phyloP scores from a whole-genome alignment of 805 yeast genomes.

The Sugiyamaella marilandica region DNA sequence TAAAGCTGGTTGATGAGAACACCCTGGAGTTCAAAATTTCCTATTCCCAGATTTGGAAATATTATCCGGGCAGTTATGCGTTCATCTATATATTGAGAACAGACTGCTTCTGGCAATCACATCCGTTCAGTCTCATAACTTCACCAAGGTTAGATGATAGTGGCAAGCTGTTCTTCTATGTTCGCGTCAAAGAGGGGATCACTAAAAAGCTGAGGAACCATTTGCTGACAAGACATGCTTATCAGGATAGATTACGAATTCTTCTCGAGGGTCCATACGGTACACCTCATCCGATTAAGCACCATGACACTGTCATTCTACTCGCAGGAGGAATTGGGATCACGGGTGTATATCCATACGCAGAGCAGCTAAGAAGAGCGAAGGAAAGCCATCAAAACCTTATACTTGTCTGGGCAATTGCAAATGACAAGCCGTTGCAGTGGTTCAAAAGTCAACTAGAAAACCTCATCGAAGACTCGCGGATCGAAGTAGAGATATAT shows the following conservation, averaged over 20 bases:
- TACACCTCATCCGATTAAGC: conserved; percentile 35
- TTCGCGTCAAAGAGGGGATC: conserved; percentile 19
- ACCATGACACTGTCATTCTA: conserved; percentile 37
- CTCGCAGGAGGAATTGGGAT: conserved; percentile 62
- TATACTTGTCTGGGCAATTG: conserved; percentile 57
- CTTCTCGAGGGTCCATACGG: conserved; percentile 66
- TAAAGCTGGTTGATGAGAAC: conserved; percentile 5
- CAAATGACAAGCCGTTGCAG: conserved; percentile 45
- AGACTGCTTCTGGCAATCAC: conserved; percentile 60
- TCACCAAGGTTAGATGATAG: conserved; percentile 15
- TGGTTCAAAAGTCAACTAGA: conserved; percentile 46
- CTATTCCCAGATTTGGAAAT: conserved; percentile 42
- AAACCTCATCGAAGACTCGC: conserved; percentile 22
- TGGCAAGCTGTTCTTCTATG: conserved; percentile 15
- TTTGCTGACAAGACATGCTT: neutral
- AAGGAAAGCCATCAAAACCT: conserved; percentile 21
- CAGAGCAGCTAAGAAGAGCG: conserved; percentile 19
- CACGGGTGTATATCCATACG: conserved; percentile 48
- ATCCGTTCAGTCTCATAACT: conserved; percentile 55
- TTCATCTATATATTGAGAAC: conserved; percentile 54
- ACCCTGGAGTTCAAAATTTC: conserved; percentile 24
- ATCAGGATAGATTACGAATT: conserved; percentile 24
- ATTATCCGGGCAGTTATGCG: conserved; percentile 52
- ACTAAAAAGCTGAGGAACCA: conserved; percentile 13
- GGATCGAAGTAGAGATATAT: conserved; percentile 7